Evolutionary conservation across 371 early-diverging fungal genomes (phyloP).

Genomic region (Cokeromyces recurvatus): DNA sequence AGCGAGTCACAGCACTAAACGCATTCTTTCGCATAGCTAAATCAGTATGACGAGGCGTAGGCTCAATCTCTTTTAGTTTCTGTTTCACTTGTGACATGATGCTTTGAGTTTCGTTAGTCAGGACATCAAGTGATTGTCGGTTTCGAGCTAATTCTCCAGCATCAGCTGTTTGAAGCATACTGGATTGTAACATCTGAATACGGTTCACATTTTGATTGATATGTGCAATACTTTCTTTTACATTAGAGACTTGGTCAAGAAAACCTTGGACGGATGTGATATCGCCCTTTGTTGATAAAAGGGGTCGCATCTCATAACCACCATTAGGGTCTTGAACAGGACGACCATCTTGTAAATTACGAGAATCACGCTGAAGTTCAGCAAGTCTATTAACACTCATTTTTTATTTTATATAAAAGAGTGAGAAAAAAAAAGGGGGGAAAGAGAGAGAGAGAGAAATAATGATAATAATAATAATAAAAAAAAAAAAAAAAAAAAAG

Average conservation of each 20-base stretch:
- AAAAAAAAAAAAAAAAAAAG: background rate
- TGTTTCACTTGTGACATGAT: slow-evolving; percentile 41
- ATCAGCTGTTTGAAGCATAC: slow-evolving; percentile 40
- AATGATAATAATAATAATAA: background rate
- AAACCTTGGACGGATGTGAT: slow-evolving; percentile 22
- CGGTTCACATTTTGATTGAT: slow-evolving; percentile 37
- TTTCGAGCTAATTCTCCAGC: slow-evolving; percentile 27
- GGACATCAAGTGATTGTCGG: slow-evolving; percentile 18
- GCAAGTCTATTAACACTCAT: slow-evolving; percentile 48
- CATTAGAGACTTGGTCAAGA: slow-evolving; percentile 34
- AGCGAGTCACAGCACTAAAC: slow-evolving; percentile 36
- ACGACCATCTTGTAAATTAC: slow-evolving; percentile 4
- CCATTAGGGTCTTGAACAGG: slow-evolving; percentile 13
- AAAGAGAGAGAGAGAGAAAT: slow-evolving; percentile 1
- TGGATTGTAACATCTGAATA: slow-evolving; percentile 26
- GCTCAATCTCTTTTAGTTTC: slow-evolving; percentile 42
- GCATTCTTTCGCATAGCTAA: slow-evolving; percentile 44
- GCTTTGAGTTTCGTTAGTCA: slow-evolving; percentile 31
- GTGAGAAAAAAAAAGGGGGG: slow-evolving; percentile 1
- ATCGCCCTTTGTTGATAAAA: slow-evolving; percentile 31
- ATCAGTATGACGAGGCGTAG: slow-evolving; percentile 34
- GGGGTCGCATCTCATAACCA: slow-evolving; percentile 44
- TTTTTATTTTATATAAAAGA: background rate
- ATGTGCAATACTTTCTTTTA: slow-evolving; percentile 34
- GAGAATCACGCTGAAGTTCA: slow-evolving; percentile 23